Evolutionary conservation across 495 filamentous ascomycete genomes (phyloP).

Genomic region (Melanomma pulvis-pyrius): DNA sequence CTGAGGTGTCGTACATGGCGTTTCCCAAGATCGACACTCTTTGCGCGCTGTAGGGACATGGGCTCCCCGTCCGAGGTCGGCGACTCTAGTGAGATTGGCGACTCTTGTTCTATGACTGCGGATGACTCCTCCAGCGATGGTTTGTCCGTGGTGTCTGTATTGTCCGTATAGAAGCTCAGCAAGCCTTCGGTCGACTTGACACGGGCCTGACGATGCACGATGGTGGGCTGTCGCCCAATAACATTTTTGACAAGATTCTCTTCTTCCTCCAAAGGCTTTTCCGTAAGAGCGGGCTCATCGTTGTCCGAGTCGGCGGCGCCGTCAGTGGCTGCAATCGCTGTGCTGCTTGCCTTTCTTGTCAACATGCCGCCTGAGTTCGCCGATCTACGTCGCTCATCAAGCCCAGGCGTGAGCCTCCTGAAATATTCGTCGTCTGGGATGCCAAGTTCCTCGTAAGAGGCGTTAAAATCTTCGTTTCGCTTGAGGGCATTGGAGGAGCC

Average conservation of each 20-base stretch:
- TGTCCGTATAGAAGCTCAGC: constrained; percentile 55
- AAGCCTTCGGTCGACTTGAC: constrained; percentile 71
- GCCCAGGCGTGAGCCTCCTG: constrained; percentile 55
- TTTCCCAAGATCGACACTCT: constrained; percentile 65
- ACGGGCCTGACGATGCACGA: constrained; percentile 55
- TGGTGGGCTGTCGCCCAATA: constrained; percentile 60
- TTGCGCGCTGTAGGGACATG: constrained; percentile 59
- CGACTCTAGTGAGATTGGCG: constrained; percentile 4
- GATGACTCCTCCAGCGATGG: constrained; percentile 35
- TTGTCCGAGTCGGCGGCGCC: constrained; percentile 42
- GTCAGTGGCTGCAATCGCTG: constrained; percentile 45
- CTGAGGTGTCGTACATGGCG: constrained; percentile 70
- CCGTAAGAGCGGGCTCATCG: constrained; percentile 34
- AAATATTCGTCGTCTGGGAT: constrained; percentile 69
- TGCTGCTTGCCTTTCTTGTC: constrained; percentile 46
- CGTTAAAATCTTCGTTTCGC: constrained; percentile 47
- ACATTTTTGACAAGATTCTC: constrained; percentile 52
- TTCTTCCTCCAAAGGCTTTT: constrained; percentile 15
- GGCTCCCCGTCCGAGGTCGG: constrained; percentile 30
- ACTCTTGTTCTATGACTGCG: constrained; percentile 13
- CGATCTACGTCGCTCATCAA: constrained; percentile 39
- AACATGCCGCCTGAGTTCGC: constrained; percentile 30
- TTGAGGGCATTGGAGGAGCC: constrained; percentile 20
- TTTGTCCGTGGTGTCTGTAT: constrained; percentile 45
- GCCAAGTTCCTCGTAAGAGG: constrained; percentile 62